Percentiles rank a stretch among this genome's conserved stretches.
Evolutionary conservation across 2,329 filamentous ascomycete genomes (phyloP).

Genomic region (Aspergillus aculeatus): DNA sequence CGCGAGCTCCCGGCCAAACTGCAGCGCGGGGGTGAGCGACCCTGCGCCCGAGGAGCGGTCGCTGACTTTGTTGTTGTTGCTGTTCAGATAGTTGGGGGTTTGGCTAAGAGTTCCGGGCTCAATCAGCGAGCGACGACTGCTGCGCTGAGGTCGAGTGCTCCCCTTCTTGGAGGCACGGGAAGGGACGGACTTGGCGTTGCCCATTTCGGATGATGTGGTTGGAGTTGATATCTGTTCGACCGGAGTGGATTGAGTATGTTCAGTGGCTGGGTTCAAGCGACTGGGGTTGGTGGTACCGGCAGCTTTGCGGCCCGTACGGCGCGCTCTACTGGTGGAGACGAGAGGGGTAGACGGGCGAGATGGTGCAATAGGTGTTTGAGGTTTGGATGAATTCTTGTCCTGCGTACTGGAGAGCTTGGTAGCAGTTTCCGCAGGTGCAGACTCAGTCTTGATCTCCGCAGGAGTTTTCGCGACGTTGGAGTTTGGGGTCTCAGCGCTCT

Average conservation of each 20-base stretch:
- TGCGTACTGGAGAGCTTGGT: slow-evolving; percentile 3
- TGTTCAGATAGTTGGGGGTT: not conserved
- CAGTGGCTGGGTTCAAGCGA: not conserved
- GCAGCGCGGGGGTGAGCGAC: not conserved
- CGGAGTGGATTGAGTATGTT: too few relatives aligned
- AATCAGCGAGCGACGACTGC: not conserved
- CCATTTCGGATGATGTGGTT: not conserved
- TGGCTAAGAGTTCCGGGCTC: not conserved
- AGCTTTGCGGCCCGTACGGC: slow-evolving; percentile 15
- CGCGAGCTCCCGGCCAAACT: slow-evolving; percentile 11
- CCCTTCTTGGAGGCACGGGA: not conserved
- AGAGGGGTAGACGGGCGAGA: slow-evolving; percentile 6
- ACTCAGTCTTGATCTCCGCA: not conserved
- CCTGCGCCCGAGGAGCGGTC: not conserved
- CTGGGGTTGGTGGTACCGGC: not conserved
- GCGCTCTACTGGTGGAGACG: slow-evolving; percentile 9
- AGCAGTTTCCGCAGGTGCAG: not conserved
- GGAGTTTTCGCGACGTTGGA: slow-evolving; percentile 9
- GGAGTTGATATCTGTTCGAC: not conserved
- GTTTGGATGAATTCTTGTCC: slow-evolving; percentile 1
- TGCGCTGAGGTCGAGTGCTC: slow-evolving; percentile 1
- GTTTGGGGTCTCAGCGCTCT: slow-evolving; percentile 2
- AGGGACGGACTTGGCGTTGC: not conserved
- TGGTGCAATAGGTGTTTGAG: slow-evolving; percentile 10
- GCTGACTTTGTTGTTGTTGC: slow-evolving; percentile 6